These are phyloP conservation scores for Fomitopsis palustris DNA, from an alignment of 1,284 basidiomycete genomes.

Conservation along the genomic window DNA sequence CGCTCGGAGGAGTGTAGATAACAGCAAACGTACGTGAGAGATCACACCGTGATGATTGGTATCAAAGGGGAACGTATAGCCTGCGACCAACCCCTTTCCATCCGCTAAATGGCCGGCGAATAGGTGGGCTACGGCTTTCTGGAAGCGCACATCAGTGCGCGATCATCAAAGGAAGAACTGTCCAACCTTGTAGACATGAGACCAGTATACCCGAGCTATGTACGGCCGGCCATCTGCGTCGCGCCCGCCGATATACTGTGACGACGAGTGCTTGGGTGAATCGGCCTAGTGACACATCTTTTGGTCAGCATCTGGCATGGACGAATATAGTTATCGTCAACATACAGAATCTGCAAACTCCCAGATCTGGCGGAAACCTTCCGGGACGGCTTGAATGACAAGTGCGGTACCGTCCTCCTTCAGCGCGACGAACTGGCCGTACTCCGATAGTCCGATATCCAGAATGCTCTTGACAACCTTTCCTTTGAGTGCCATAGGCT, in stretches of 20 bases:
- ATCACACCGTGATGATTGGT: constrained; percentile 71
- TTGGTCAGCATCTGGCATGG: constrained; percentile 3
- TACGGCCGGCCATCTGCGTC: constrained; percentile 57
- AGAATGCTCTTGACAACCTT: constrained; percentile 43
- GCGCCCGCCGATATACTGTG: constrained; percentile 59
- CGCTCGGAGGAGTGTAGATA: not conserved
- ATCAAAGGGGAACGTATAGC: constrained; percentile 72
- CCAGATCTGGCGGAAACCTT: constrained; percentile 45
- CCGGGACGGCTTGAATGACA: constrained; percentile 47
- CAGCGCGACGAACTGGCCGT: constrained; percentile 52
- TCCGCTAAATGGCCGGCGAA: constrained; percentile 52
- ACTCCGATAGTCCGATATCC: constrained; percentile 49
- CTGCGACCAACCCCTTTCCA: constrained; percentile 56
- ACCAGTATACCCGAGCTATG: constrained; percentile 76
- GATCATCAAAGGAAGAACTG: not conserved
- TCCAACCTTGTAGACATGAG: constrained; percentile 49
- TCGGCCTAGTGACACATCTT: constrained; percentile 27
- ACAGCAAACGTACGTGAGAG: constrained; percentile 47
- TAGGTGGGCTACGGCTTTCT: constrained; percentile 54
- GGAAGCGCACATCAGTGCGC: constrained; percentile 7
- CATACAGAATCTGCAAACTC: constrained; percentile 60
- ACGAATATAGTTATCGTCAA: constrained; percentile 3
- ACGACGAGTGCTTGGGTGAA: constrained; percentile 38
- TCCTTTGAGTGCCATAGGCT: constrained; percentile 40
- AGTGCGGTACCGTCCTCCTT: constrained; percentile 51